Conservation (phyloP, 805 yeast genomes). For the Saturnispora besseyi region DNA sequence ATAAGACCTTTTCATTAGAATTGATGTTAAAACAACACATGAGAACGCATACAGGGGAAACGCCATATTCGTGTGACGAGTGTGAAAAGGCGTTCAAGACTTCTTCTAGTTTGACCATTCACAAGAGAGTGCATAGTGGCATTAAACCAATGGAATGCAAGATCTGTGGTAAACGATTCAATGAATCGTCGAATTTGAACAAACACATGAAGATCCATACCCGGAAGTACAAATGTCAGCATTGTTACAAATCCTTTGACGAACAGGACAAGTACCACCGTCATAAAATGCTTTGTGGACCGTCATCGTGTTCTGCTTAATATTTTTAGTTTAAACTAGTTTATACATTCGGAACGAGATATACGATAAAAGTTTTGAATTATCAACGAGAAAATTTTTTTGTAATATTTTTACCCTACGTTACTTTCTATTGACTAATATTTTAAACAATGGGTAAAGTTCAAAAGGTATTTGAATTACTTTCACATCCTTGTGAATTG, state of each 20-base stretch:
- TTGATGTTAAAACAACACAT: slow-evolving; percentile 71
- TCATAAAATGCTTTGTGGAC: slow-evolving; percentile 28
- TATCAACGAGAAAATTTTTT: neutral
- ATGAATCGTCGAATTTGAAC: slow-evolving; percentile 81
- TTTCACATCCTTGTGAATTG: slow-evolving; percentile 65
- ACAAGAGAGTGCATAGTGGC: slow-evolving; percentile 80
- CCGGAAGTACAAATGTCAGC: slow-evolving; percentile 40
- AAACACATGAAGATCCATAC: slow-evolving; percentile 81
- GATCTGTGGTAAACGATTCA: slow-evolving; percentile 73
- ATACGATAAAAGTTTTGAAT: neutral
- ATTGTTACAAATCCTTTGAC: slow-evolving; percentile 46
- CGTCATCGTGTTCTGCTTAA: neutral
- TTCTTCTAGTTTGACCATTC: slow-evolving; percentile 73
- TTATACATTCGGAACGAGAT: neutral
- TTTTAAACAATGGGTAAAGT: slow-evolving; percentile 14
- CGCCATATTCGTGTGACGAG: slow-evolving; percentile 63
- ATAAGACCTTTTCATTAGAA: slow-evolving; percentile 65
- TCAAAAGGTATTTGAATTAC: slow-evolving; percentile 35
- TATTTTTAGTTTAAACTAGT: neutral
- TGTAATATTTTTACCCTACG: neutral
- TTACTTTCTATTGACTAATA: neutral
- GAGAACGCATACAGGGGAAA: slow-evolving; percentile 83
- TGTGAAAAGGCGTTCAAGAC: slow-evolving; percentile 81
- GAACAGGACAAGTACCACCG: slow-evolving; percentile 32
- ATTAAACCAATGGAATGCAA: slow-evolving; percentile 79